Conservation (phyloP, 495 filamentous ascomycete species). For the Penicillium cataractarum region DNA sequence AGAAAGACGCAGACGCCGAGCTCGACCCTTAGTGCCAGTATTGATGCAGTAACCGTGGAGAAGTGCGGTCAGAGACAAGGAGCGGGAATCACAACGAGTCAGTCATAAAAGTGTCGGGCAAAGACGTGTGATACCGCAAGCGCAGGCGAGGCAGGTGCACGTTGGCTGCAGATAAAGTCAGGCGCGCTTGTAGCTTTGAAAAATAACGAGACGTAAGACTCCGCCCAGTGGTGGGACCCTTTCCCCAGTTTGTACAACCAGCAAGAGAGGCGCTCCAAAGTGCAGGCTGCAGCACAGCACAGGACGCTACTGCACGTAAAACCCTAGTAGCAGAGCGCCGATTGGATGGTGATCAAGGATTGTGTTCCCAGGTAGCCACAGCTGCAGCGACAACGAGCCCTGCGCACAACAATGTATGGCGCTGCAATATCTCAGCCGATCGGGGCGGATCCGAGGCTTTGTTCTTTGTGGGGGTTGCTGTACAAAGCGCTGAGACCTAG, state of each 20-base stretch:
- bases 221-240: slow-evolving; percentile 11
- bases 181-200: slow-evolving; percentile 11
- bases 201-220: not conserved
- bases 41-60: not conserved
- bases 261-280: slow-evolving; percentile 12
- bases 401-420: slow-evolving; percentile 3
- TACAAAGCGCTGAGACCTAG: not conserved
- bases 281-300: slow-evolving; percentile 21
- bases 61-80: slow-evolving; percentile 6
- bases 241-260: slow-evolving; percentile 26
- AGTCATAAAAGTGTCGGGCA: not conserved
- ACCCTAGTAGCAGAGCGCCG: not conserved
- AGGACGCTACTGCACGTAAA: slow-evolving; percentile 19
- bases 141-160: slow-evolving; percentile 9
- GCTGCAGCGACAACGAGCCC: slow-evolving; percentile 6
- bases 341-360: slow-evolving; percentile 8
- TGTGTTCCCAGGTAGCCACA: not conserved
- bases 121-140: slow-evolving; percentile 7
- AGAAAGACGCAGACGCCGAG: not conserved
- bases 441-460: not conserved
- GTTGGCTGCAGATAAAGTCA: slow-evolving; percentile 14
- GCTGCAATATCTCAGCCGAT: slow-evolving; percentile 3
- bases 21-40: not conserved
- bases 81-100: not conserved
- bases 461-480: not conserved